Conservation (phyloP, 78 protist species). For the Dictyostelium capitatum region DNA sequence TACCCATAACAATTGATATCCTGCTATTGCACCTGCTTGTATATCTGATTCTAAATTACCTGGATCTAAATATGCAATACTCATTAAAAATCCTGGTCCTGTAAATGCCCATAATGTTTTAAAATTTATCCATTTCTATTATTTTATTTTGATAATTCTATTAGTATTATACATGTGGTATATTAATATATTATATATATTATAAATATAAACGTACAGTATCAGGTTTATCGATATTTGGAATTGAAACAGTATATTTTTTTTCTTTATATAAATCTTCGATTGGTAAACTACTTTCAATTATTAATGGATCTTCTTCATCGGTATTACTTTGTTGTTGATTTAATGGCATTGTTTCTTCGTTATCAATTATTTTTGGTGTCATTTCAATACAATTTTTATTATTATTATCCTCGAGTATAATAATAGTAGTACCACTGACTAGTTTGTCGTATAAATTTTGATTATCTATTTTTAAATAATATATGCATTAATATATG, state of each 20-base stretch:
- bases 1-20: conserved; percentile 92
- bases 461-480: too few relatives aligned
- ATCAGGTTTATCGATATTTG: conserved; percentile 35
- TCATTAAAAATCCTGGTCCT: conserved; percentile 91
- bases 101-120: conserved; percentile 81
- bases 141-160: neutral
- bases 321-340: neutral
- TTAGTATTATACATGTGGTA: neutral
- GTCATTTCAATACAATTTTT: neutral
- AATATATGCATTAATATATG: neutral
- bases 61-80: conserved; percentile 92
- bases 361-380: neutral
- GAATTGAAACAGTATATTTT: neutral
- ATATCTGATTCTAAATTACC: conserved; percentile 88
- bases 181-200: neutral
- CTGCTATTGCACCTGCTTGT: conserved; percentile 87
- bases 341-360: neutral
- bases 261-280: conserved; percentile 13
- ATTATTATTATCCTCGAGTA: neutral
- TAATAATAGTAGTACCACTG: neutral
- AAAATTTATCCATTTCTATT: conserved; percentile 41
- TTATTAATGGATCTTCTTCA: neutral
- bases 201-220: neutral
- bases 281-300: neutral
- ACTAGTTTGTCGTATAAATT: neutral